phyloP scores from a whole-genome alignment of 1,284 basidiomycete genomes.

The Boletus smithii region DNA sequence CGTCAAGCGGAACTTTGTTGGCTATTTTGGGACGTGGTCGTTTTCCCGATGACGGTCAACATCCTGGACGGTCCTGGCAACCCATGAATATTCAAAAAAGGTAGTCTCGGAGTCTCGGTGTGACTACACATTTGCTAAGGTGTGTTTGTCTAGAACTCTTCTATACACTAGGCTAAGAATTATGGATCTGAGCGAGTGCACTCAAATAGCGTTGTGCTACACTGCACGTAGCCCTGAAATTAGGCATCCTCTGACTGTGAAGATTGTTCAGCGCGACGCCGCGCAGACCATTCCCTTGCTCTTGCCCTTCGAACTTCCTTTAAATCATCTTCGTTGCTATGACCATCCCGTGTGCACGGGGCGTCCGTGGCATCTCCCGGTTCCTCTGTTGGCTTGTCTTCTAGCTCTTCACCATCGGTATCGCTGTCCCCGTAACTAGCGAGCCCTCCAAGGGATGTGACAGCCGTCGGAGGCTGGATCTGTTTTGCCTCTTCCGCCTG shows the following conservation, averaged over 20 bases:
- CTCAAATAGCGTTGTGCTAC: too few relatives aligned
- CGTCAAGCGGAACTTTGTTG: too few relatives aligned
- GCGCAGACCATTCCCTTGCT: slow-evolving; percentile 55
- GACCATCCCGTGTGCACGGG: not conserved
- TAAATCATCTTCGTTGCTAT: slow-evolving; percentile 31
- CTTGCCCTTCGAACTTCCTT: slow-evolving; percentile 50
- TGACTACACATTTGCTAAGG: not conserved
- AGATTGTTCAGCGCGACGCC: slow-evolving; percentile 35
- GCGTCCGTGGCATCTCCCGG: not conserved
- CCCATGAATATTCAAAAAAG: too few relatives aligned
- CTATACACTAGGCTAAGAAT: not conserved
- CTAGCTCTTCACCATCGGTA: slow-evolving; percentile 29
- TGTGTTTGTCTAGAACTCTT: not conserved
- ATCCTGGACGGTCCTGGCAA: too few relatives aligned
- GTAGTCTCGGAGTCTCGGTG: too few relatives aligned
- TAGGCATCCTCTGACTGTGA: slow-evolving; percentile 6
- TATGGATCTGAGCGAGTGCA: not conserved
- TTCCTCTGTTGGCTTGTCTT: slow-evolving; percentile 13
- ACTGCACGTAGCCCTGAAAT: not conserved
- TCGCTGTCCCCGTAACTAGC: slow-evolving; percentile 61
- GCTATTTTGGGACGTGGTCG: too few relatives aligned
- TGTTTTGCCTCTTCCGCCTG: slow-evolving; percentile 16
- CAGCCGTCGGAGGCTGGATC: not conserved
- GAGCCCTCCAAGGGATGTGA: slow-evolving; percentile 45
- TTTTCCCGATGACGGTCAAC: too few relatives aligned